These are phyloP conservation scores for Taiozyma sp. DNA, from an alignment of 1,139 yeast species.

Conservation along the genomic window DNA sequence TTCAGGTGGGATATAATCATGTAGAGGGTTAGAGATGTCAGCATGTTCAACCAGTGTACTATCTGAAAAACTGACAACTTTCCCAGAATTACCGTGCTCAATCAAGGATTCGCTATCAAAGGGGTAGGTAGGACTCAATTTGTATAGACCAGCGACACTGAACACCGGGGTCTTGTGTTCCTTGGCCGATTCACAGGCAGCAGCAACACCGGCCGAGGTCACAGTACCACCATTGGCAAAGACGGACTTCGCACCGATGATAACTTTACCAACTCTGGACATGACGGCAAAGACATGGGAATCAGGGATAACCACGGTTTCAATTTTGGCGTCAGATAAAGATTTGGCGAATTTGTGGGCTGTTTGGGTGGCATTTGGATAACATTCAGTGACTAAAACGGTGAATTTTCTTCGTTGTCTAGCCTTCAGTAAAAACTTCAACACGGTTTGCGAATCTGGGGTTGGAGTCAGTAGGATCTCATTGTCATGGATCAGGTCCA, in stretches of 20 bases:
- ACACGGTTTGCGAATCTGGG: conserved; percentile 85
- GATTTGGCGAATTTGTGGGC: conserved; percentile 80
- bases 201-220: conserved; percentile 85
- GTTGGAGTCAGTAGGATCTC: conserved; percentile 92
- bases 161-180: conserved; percentile 94
- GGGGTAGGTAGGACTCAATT: conserved; percentile 91
- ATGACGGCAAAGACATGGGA: conserved; percentile 90
- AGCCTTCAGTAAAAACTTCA: conserved; percentile 83
- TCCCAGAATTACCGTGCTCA: conserved; percentile 92
- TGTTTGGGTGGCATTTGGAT: conserved; percentile 74
- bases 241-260: conserved; percentile 87
- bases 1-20: conserved; percentile 91
- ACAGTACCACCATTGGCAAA: conserved; percentile 96
- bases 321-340: conserved; percentile 82
- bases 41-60: conserved; percentile 38
- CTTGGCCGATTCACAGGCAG: conserved; percentile 94
- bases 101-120: conserved; percentile 83
- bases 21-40: conserved; percentile 87
- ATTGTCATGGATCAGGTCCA: conserved; percentile 91
- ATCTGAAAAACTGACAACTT: conserved; percentile 70
- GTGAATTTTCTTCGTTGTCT: conserved; percentile 87
- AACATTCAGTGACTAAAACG: conserved; percentile 88
- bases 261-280: conserved; percentile 96
- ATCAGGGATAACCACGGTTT: conserved; percentile 89
- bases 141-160: conserved; percentile 91